These are phyloP conservation scores for Helicostylum pulchrum DNA, from an alignment of 192 early-diverging fungal species.

Conservation along the genomic window DNA sequence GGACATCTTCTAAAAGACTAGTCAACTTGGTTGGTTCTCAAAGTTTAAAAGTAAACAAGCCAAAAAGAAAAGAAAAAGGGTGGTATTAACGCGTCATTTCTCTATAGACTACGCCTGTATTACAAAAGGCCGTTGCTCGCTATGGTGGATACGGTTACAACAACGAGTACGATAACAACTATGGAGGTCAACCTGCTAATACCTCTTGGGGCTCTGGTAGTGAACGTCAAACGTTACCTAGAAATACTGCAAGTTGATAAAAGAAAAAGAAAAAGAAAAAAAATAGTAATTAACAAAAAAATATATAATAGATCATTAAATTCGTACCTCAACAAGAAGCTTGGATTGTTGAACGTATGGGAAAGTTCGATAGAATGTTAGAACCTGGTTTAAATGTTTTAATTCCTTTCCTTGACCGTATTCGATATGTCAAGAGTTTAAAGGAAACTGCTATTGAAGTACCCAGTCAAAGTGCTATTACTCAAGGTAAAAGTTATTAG, in stretches of 20 bases:
- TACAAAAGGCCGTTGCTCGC: conserved; percentile 13
- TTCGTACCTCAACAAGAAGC: conserved; percentile 99
- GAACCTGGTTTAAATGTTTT: conserved; percentile 91
- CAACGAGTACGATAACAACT: conserved; percentile 32
- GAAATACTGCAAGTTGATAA: conserved; percentile 41
- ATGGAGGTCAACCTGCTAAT: conserved; percentile 22
- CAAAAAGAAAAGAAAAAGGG: no score
- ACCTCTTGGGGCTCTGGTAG: conserved; percentile 29
- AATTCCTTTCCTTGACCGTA: conserved; percentile 83
- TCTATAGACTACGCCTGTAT: conserved; percentile 14
- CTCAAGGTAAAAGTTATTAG: conserved; percentile 55
- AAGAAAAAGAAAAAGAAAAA: background rate
- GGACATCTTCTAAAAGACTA: background rate
- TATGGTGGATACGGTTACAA: conserved; percentile 31
- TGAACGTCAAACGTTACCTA: conserved; percentile 40
- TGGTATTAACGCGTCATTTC: background rate
- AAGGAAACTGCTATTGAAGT: conserved; percentile 96
- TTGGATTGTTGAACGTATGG: conserved; percentile 97
- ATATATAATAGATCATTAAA: conserved; percentile 65
- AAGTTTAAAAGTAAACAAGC: background rate
- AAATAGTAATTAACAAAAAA: background rate
- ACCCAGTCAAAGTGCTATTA: conserved; percentile 85
- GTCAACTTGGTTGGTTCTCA: background rate
- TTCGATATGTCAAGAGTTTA: conserved; percentile 89
- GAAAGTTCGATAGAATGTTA: conserved; percentile 76